Evolutionary conservation across 768 basidiomycete species (phyloP), one percentile per base, ranked within the genome.

Genomic region (Russula earlei): DNA sequence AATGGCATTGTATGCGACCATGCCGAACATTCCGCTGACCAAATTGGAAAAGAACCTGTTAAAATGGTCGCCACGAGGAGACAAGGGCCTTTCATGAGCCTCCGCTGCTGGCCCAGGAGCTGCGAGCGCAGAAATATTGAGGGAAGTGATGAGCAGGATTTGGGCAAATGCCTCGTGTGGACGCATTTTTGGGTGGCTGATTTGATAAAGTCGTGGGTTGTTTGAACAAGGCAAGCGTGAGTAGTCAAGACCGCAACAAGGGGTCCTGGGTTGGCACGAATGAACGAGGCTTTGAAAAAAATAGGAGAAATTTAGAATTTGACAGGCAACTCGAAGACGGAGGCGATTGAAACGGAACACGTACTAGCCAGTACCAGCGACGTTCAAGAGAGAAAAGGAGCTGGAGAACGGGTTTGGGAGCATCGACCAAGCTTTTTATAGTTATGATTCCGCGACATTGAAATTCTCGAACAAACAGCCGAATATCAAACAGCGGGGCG

Each of bases 321-420:
- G 29, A 10, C 40, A 46, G n/a, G 27, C 5, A 48, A 27, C n/a
- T 25, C 9, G 2, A 20, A 20, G 29, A 20, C n/a, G n/a, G n/a
- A n/a, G n/a, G n/a, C n/a, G n/a, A n/a, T n/a, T 5, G 17, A 10
- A 37, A 29, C 17, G 19, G 37, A 0, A 29, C 43, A 46, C 56
- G 29, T 2, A 52, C 56, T 42, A 57, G 47, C 50, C 38, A 52
- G 56, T 47, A 57, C 50, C 11, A 19, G 14, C 22, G 27, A 19
- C 5, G 50, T 51, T 5, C n/a, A n/a, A n/a, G n/a, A n/a, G n/a
- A n/a, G n/a, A n/a, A 9, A 41, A 29, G 38, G 43, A 38, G 49
- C 43, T 52, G 19, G 22, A 24, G 27, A 27, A 19, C 19, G 3
- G n/a, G n/a, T n/a, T 24, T 8, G 36, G 27, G 6, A 19, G n/a